A percentile compares a stretch with the other conserved stretches of the same genome.
phyloP scores from a whole-genome alignment of 192 early-diverging fungal species.

The Podila clonocystis region DNA sequence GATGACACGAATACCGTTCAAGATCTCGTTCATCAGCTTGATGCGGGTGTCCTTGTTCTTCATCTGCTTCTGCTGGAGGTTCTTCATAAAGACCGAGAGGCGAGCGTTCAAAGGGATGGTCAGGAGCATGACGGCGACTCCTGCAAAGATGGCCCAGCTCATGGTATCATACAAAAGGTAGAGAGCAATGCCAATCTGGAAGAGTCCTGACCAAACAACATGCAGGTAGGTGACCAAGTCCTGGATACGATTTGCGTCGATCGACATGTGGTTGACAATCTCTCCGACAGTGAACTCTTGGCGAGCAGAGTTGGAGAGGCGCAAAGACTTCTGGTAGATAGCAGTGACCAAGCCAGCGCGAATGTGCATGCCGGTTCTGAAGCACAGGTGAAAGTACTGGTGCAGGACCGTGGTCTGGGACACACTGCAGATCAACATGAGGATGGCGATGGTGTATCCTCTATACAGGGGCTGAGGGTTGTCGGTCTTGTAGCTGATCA shows the following conservation, averaged over 20 bases:
- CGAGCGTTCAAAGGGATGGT: slow-evolving; percentile 81
- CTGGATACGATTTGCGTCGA: slow-evolving; percentile 71
- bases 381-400: slow-evolving; percentile 89
- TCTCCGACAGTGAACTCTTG: slow-evolving; percentile 76
- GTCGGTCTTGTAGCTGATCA: slow-evolving; percentile 66
- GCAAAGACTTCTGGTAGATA: slow-evolving; percentile 88
- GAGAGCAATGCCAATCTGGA: slow-evolving; percentile 81
- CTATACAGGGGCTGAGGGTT: slow-evolving; percentile 69
- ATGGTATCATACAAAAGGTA: slow-evolving; percentile 84
- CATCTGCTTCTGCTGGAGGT: slow-evolving; percentile 85
- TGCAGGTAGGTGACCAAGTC: slow-evolving; percentile 78
- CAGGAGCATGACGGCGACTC: slow-evolving; percentile 84
- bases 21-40: slow-evolving; percentile 73
- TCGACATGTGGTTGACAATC: slow-evolving; percentile 71
- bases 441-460: slow-evolving; percentile 83
- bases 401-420: slow-evolving; percentile 85
- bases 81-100: slow-evolving; percentile 71
- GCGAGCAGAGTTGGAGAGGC: slow-evolving; percentile 80
- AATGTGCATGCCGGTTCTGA: slow-evolving; percentile 78
- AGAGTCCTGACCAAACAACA: slow-evolving; percentile 77
- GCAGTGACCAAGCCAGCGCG: slow-evolving; percentile 81
- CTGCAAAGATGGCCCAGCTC: slow-evolving; percentile 85
- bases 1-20: slow-evolving; percentile 94
- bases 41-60: slow-evolving; percentile 71
- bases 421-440: slow-evolving; percentile 82